Evolutionary conservation across 225 moss, liverwort and hornwort species (phyloP).

Genomic region (Antitrichia curtipendula): DNA sequence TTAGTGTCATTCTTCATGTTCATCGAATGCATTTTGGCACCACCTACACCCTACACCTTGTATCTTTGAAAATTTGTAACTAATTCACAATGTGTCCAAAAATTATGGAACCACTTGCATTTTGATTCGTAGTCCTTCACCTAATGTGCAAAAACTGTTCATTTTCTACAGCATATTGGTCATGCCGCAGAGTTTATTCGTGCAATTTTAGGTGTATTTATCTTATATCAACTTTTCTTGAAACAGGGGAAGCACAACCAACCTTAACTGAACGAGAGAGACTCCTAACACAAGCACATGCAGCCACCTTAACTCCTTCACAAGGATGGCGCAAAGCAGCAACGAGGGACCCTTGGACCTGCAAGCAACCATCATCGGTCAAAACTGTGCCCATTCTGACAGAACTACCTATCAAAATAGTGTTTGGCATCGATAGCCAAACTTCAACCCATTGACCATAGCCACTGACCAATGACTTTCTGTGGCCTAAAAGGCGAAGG

Average conservation of each 20-base stretch:
- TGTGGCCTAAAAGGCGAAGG: background rate
- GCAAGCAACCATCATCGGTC: constrained; percentile 5
- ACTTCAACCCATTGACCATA: background rate
- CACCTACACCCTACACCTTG: too few species aligned
- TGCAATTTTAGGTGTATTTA: too few species aligned
- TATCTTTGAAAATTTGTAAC: too few species aligned
- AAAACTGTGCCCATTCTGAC: background rate
- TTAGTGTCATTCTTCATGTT: too few species aligned
- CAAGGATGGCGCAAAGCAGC: constrained; percentile 78
- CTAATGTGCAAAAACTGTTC: too few species aligned
- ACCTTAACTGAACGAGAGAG: constrained; percentile 99
- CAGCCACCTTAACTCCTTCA: constrained; percentile 74
- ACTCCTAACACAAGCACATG: constrained; percentile 85
- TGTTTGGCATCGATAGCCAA: background rate
- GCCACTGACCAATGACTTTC: background rate
- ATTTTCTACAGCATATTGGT: too few species aligned
- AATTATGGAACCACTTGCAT: too few species aligned
- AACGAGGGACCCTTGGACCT: constrained; percentile 73
- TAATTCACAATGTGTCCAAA: too few species aligned
- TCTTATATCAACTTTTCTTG: background rate
- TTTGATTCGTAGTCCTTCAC: too few species aligned
- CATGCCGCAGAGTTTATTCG: too few species aligned
- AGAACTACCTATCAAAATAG: background rate
- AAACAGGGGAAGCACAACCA: constrained; percentile 6
- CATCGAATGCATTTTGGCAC: too few species aligned